Conservation (phyloP, 2,329 filamentous ascomycete genomes). For the Waltergamsia citrina region DNA sequence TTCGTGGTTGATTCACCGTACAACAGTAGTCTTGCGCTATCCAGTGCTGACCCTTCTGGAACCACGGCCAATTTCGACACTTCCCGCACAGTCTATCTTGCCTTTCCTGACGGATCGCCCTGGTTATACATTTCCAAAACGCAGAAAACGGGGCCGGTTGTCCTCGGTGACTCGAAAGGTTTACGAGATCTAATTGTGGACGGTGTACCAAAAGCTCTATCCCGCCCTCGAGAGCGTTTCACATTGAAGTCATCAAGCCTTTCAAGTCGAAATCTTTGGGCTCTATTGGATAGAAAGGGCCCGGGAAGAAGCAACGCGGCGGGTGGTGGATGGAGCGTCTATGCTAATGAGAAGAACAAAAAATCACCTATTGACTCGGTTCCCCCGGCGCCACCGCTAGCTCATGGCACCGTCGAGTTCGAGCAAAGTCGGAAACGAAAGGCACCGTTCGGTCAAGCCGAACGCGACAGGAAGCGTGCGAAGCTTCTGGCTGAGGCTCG, state of each 20-base stretch:
- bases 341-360: constrained; percentile 51
- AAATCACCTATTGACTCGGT: constrained; percentile 46
- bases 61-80: constrained; percentile 44
- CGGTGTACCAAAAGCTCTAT: constrained; percentile 75
- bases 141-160: constrained; percentile 29
- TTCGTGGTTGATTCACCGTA: constrained; percentile 77
- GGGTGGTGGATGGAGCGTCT: constrained; percentile 71
- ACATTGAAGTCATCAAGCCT: constrained; percentile 59
- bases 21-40: constrained; percentile 46
- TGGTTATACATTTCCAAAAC: constrained; percentile 59
- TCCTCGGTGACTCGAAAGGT: constrained; percentile 46
- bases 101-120: constrained; percentile 73
- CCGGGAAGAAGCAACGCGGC: constrained; percentile 61
- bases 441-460: constrained; percentile 16
- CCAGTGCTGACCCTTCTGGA: constrained; percentile 17
- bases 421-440: not conserved
- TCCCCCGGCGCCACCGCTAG: constrained; percentile 36
- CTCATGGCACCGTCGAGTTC: constrained; percentile 13
- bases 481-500: constrained; percentile 55
- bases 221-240: constrained; percentile 63
- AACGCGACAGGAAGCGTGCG: constrained; percentile 38
- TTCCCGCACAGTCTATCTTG: constrained; percentile 66
- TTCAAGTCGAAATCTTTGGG: constrained; percentile 60
- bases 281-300: constrained; percentile 60
- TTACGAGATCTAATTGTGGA: constrained; percentile 64